Evolutionary conservation across 2,329 filamentous ascomycete genomes (phyloP), one percentile per base, ranked within the genome.

Genomic region (Parastagonospora nodorum): DNA sequence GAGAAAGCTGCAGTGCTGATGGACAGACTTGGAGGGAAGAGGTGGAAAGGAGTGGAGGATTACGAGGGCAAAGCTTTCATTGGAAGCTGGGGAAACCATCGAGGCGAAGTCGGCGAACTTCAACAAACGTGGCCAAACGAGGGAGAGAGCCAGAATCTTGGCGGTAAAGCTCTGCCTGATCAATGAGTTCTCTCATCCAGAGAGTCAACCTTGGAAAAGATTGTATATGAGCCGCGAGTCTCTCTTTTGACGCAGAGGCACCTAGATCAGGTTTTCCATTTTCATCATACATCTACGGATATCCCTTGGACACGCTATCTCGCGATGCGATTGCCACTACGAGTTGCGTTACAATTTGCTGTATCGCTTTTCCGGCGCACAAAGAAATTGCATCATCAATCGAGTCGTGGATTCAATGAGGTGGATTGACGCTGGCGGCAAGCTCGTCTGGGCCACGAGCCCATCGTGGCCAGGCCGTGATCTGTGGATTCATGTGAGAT

Each of bases 161-260:
- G 36, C 36, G 36, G 36, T 39, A 39, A 39, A 39, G 36, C 36
- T 39, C 36, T 39, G 36, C 36, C 36, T 39, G 36, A 16, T 39
- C 36, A 39, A 16, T 24, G 36, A 39, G 36, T 39, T 39, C 36
- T 39, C 36, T 39, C 36, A 39, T 19, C 36, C 36, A 39, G 36
- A 39, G 36, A 39, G 36, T 39, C 36, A 39, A 39, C 36, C 36
- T 39, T 39, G 36, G 36, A 39, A 39, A 39, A 39, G 16, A 39
- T 39, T 39, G 36, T 39, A 39, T 24, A 39, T 39, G 36, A 39
- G 36, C 36, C 36, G 36, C 16, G 36, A 39, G 36, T 39, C 36
- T 39, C 36, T 36, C n/a, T n/a, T 36, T 36, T 36, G 33, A 36
- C 33, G 33, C 33, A 36, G 33, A 36, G 33, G 33, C 33, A 8